A percentile compares a stretch with the other conserved stretches of the same genome.
phyloP scores from a whole-genome alignment of 1,284 basidiomycete species.

The Moniliella sp. region DNA sequence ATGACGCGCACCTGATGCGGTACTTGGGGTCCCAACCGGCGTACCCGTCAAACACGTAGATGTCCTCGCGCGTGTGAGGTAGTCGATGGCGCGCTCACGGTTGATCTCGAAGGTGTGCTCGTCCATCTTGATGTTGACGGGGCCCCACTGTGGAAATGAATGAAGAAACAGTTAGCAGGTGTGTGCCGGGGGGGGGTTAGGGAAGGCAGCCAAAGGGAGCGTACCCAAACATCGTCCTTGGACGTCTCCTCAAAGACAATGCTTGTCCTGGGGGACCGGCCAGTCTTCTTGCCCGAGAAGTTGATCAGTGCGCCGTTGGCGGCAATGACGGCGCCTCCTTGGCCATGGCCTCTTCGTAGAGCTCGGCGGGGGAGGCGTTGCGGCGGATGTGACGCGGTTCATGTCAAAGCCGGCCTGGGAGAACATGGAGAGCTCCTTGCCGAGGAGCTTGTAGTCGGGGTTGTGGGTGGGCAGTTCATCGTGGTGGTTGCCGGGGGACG shows the following conservation, averaged over 20 bases:
- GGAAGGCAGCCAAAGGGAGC: too few relatives aligned
- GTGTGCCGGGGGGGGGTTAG: too few relatives aligned
- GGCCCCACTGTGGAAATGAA: conserved; percentile 59
- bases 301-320: conserved; percentile 92
- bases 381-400: conserved; percentile 47
- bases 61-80: conserved; percentile 90
- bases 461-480: too few relatives aligned
- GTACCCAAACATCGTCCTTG: conserved; percentile 78
- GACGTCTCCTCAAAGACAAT: conserved; percentile 93
- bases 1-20: conserved; percentile 97
- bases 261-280: conserved; percentile 94
- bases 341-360: conserved; percentile 94
- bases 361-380: conserved; percentile 76
- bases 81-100: conserved; percentile 97
- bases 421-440: conserved; percentile 91
- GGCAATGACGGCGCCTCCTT: conserved; percentile 97
- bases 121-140: conserved; percentile 98
- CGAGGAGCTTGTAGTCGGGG: too few relatives aligned
- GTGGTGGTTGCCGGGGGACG: too few relatives aligned
- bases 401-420: conserved; percentile 97
- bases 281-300: conserved; percentile 98
- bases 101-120: conserved; percentile 97
- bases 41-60: conserved; percentile 94
- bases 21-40: conserved; percentile 98
- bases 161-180: too few relatives aligned